phyloP scores from a whole-genome alignment of 495 filamentous ascomycete species.

The Lasiosphaeriaceae sp. region DNA sequence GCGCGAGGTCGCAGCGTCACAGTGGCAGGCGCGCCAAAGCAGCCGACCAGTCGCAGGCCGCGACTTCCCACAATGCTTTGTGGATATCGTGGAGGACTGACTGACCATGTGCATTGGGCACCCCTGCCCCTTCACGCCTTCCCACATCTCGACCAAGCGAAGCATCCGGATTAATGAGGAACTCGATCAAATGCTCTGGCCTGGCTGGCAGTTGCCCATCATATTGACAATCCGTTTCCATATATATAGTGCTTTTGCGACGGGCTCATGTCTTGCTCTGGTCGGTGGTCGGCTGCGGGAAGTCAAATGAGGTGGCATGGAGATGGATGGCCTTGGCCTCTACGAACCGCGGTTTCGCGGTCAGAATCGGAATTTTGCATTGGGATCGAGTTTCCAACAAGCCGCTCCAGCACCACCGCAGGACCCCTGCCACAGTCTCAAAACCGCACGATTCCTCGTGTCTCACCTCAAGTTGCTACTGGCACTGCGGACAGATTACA shows the following conservation, averaged over 20 bases:
- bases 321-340: background rate
- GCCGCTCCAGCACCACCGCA: background rate
- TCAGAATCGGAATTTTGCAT: conserved; percentile 20
- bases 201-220: no score
- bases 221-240: no score
- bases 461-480: background rate
- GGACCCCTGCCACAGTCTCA: background rate
- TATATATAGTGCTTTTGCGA: no score
- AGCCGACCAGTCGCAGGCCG: background rate
- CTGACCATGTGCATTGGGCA: background rate
- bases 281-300: background rate
- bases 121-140: no score
- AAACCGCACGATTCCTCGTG: background rate
- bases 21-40: conserved; percentile 2
- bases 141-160: no score
- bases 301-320: background rate
- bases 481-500: background rate
- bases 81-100: background rate
- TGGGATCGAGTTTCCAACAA: conserved; percentile 17
- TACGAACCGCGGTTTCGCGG: background rate
- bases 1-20: conserved; percentile 9
- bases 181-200: no score
- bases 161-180: no score
- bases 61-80: conserved; percentile 3
- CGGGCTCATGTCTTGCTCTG: background rate